Evolutionary conservation across 495 filamentous ascomycete genomes (phyloP).

Genomic region (Chaetomium cochliodes): DNA sequence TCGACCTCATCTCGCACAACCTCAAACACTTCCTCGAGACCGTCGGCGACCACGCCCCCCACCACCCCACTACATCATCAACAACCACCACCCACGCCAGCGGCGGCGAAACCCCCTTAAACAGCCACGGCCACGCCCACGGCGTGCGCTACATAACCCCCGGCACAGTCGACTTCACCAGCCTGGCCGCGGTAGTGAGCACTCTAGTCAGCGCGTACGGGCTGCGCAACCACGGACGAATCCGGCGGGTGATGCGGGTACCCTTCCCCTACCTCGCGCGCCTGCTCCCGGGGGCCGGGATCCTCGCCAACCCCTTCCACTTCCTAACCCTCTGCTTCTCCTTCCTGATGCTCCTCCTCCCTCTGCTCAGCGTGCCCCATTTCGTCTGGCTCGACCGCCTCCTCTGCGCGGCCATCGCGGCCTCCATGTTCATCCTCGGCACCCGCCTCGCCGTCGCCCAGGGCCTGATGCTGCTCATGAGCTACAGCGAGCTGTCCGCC

Average conservation of each 20-base stretch:
- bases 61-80: slow-evolving; percentile 65
- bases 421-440: slow-evolving; percentile 84
- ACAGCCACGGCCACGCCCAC: slow-evolving; percentile 11
- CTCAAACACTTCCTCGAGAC: slow-evolving; percentile 78
- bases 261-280: slow-evolving; percentile 68
- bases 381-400: slow-evolving; percentile 79
- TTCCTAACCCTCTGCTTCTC: slow-evolving; percentile 88
- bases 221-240: slow-evolving; percentile 89
- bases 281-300: slow-evolving; percentile 51
- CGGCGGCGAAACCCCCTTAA: neutral
- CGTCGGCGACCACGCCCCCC: slow-evolving; percentile 56
- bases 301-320: slow-evolving; percentile 89
- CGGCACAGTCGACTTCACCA: slow-evolving; percentile 77
- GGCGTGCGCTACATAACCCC: slow-evolving; percentile 52
- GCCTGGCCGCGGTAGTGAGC: slow-evolving; percentile 80
- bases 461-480: slow-evolving; percentile 93
- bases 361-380: slow-evolving; percentile 71
- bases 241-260: slow-evolving; percentile 76
- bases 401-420: slow-evolving; percentile 74
- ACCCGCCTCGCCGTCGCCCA: slow-evolving; percentile 77
- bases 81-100: neutral
- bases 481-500: slow-evolving; percentile 50
- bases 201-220: slow-evolving; percentile 84
- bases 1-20: slow-evolving; percentile 91
- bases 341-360: slow-evolving; percentile 74